A percentile compares a stretch with the other conserved stretches of the same genome.
Evolutionary conservation across 1,139 yeast species (phyloP).

Genomic region (Hemisphaericaspora subhashii): DNA sequence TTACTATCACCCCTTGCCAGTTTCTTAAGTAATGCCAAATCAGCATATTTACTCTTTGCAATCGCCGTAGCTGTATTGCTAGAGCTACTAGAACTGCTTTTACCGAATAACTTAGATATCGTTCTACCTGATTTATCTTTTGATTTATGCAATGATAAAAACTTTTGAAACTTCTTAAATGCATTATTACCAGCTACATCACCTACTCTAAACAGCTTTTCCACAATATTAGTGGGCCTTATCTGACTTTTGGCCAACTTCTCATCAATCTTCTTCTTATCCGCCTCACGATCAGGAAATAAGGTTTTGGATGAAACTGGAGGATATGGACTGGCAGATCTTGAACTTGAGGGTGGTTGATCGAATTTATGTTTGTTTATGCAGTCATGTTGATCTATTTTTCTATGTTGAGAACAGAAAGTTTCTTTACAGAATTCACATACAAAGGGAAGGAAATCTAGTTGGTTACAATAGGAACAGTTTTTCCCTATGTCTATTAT

Average conservation of each 20-base stretch:
- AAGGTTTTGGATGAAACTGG: constrained; percentile 40
- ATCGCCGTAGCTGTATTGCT: constrained; percentile 8
- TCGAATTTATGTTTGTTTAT: constrained; percentile 19
- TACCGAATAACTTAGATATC: constrained; percentile 19
- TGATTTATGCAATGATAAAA: constrained; percentile 36
- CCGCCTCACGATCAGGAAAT: constrained; percentile 56
- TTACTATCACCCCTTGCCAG: constrained; percentile 69
- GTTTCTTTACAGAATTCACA: constrained; percentile 58
- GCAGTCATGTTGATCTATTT: constrained; percentile 49
- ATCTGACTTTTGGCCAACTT: constrained; percentile 24
- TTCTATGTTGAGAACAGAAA: constrained; percentile 61
- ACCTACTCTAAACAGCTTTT: constrained; percentile 28
- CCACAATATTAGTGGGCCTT: constrained; percentile 28
- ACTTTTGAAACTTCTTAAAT: constrained; percentile 45
- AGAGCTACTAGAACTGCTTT: constrained; percentile 4
- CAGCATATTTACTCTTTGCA: constrained; percentile 20
- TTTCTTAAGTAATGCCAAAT: constrained; percentile 40
- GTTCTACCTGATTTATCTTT: constrained; percentile 13
- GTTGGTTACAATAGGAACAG: constrained; percentile 59
- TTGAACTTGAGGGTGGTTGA: constrained; percentile 12
- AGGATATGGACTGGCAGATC: constrained; percentile 9
- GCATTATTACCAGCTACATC: constrained; percentile 37
- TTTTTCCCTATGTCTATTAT: constrained; percentile 70
- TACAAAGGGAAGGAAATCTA: constrained; percentile 69
- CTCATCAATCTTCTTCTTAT: constrained; percentile 41